Evolutionary conservation across 495 filamentous ascomycete species (phyloP), one percentile per base, ranked within the genome.

Genomic region (Podospora pseudopauciseta): DNA sequence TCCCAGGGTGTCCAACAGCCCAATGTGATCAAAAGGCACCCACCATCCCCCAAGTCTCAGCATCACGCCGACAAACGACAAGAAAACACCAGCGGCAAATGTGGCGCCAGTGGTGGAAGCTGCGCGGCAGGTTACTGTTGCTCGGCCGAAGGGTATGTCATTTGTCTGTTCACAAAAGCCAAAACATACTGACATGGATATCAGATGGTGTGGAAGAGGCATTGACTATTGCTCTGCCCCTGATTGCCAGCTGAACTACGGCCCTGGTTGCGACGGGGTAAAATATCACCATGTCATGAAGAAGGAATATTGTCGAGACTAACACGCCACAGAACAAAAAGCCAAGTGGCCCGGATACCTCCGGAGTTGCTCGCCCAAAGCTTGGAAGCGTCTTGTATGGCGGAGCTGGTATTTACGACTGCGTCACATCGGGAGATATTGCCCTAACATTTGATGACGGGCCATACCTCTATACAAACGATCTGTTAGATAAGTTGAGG

Each of bases 371-470:
- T 58, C 86, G 90, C 16, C 82, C 87, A 53, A 83, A 87, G 19
- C 7, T 88, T 18, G 90, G 90, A 23, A 74, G 65, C 23, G 81
- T 88, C 3, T 80, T 79, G 18, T 92, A 91, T 73, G 86, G 84
- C 16, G 87, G 87, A 18, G 76, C 76, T 3, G 85, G 85, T 5
- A 88, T 95, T 65, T 90, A 89, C 55, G 84, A 88, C 57, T 96
- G 92, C 71, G 80, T 78, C 5, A 80, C 81, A 16, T 77, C 83
- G 0, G 88, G 89, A 26, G 86, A 87, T 20, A 84, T 94, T 67
- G 91, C 91, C 59, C 72, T 94, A 61, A 93, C 91, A 1, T 94
- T 86, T 74, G 91, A 94, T 69, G 91, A 94, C 74, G 91, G 91
- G 11, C 91, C 91, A 0, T 88, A 85, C 26, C 77, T 85, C 11